Base-by-base conservation (phyloP, 108 stramenopile genomes). In the Pelagomonas calceolata region DNA sequence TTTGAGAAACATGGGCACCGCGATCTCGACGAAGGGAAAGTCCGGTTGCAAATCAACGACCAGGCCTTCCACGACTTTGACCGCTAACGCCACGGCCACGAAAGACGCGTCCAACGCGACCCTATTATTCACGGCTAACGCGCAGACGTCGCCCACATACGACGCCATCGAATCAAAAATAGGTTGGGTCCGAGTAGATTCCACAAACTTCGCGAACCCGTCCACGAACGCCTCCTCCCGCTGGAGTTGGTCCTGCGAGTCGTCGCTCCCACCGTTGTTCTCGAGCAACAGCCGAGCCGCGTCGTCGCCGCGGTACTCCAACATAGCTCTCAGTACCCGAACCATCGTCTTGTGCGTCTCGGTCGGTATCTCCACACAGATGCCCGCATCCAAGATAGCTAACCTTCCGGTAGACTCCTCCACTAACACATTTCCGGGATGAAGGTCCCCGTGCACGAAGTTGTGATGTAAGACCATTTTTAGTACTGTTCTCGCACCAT, bases 1-100 rank as follows among this genome's bases (percentile, higher is more conserved):
- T 75, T 90, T 86, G 29, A 92, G 43, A 29, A 92, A 83, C 78
- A 94, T 76, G 0, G 90, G 90, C 63, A 92, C 66, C 0, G 91
- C 90, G 12, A 89, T 82, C 43, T 73, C 66, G 68, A 89, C 79
- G 34, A 94, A 88, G 15, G 78, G 68, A 78, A 94, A 80, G 18
- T 88, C 82, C 17, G 89, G 90, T 73, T 90, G 77, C 31, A 94
- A 70, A 0, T 81, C 74, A 12, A 84, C 69, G 0, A 89, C 90
- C 31, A 91, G 73, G 18, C 91, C 94, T 74, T 92, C 91, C 85
- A 91, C 91, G 69, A 93, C 89, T 74, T 95, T 92, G 46, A 91
- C 84, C 0, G 90, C 90, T 66, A 93, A 76, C 32, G 90, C 89
- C 9, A 88, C 90, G 80, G 88, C 90, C 66, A 93, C 86, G 79